Conservation (phyloP, 75 land plant species). For the Pinus tabuliformis region DNA sequence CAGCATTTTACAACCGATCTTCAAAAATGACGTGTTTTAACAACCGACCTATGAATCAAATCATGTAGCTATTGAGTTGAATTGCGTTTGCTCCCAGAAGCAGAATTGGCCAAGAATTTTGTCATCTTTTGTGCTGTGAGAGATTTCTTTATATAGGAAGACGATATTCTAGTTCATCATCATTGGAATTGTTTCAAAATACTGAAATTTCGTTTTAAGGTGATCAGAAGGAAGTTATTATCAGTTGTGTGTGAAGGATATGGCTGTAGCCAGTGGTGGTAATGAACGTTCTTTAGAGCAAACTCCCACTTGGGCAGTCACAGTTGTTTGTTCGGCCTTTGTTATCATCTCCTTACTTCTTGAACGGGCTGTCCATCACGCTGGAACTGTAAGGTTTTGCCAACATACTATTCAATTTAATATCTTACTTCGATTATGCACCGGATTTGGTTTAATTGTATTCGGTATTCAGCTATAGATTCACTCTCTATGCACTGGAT, state of each 20-base stretch:
- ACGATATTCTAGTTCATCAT: background rate
- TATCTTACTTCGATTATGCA: background rate
- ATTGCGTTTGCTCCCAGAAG: too few species aligned
- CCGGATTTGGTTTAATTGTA: background rate
- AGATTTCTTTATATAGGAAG: background rate
- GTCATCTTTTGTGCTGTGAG: background rate
- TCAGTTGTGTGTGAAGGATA: background rate
- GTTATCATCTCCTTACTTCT: constrained; percentile 44
- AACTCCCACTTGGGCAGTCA: constrained; percentile 75
- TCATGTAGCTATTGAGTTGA: too few species aligned
- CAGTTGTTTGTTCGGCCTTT: constrained; percentile 48
- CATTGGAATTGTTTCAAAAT: background rate
- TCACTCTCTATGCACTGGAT: background rate
- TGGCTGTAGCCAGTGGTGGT: constrained; percentile 32
- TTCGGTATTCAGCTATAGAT: background rate
- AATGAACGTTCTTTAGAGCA: constrained; percentile 22
- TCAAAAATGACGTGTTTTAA: too few species aligned
- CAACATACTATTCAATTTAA: background rate
- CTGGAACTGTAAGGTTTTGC: constrained; percentile 37
- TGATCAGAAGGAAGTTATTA: background rate
- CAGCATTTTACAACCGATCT: too few species aligned
- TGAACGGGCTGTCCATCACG: constrained; percentile 41
- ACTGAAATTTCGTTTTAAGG: background rate
- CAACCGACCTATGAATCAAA: too few species aligned
- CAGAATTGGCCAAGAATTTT: too few species aligned